Base-by-base conservation (phyloP, 345 rosid species). In the Corchorus olitorius region DNA sequence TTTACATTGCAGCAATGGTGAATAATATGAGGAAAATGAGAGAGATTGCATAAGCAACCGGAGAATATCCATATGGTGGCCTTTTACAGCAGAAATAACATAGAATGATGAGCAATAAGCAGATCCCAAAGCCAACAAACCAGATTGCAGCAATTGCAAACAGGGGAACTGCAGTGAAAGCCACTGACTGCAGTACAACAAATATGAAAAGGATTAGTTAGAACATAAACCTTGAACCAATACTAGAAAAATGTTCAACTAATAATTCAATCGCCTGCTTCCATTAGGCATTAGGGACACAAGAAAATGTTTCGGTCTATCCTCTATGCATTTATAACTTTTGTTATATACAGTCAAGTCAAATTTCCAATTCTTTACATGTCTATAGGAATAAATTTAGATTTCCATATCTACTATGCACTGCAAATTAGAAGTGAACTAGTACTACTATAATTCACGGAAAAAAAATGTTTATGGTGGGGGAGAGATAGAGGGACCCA, bases 131-230 rank as follows among this genome's bases (percentile, higher is more conserved):
- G 33, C 89, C 90, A 33, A 91, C 71, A 79, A 92, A 91, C 98
- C 99, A 96, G 72, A 89, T 77, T 39, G 85, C 79, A 10, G 97
- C 88, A 73, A 88, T 79, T 65, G 76, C 81, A 83, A 93, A 89
- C 77, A 93, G 77, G 15, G 97, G 97, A 82, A 70, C 88, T 75
- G 97, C 98, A 34, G 97, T 92, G 76, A 79, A 92, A n/a, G 92
- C 84, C 77, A 84, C 99, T 76, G 99, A 93, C 98, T 96, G 94
- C 89, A 81, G 46, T 76, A 56, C 69, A 75, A 73, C 55, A 75
- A 60, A 34, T 34, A 68, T 46, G 74, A 63, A 77, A 27, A 68
- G 1, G 35, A 68, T 75, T 41, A 73, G 76, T 70, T 45, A 49
- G 39, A 43, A 49, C 48, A 7, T 52, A 15, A 80, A 53, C 33